Evolutionary conservation across 2,329 filamentous ascomycete species (phyloP).

Genomic region (Colletotrichum spinosum): DNA sequence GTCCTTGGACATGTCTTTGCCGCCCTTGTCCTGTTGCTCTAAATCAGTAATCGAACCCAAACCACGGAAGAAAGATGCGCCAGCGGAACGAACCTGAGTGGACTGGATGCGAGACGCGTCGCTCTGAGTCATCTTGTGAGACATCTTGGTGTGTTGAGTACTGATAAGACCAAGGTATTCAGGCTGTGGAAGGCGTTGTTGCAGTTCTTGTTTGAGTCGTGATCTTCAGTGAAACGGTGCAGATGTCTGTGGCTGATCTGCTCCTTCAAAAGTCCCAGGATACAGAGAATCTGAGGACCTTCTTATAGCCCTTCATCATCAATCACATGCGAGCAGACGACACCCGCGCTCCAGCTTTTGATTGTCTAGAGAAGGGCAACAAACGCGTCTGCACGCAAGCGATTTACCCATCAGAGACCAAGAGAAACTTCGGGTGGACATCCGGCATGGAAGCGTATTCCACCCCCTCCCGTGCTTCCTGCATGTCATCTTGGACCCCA

Average conservation of each 20-base stretch:
- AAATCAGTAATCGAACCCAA: neutral
- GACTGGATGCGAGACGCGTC: slow-evolving; percentile 11
- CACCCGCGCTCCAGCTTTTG: neutral
- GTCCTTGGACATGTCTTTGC: slow-evolving; percentile 7
- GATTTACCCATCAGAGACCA: no score
- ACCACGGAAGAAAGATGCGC: no score
- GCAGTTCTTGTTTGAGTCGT: neutral
- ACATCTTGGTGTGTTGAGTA: neutral
- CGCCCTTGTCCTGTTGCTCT: neutral
- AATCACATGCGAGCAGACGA: neutral
- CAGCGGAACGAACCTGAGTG: neutral
- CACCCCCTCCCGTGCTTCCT: no score
- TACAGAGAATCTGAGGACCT: neutral
- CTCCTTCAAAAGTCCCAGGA: neutral
- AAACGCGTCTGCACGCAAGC: neutral
- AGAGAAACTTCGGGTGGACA: no score
- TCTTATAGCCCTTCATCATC: neutral
- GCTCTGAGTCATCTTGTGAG: slow-evolving; percentile 7
- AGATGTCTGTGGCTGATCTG: neutral
- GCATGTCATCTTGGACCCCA: no score
- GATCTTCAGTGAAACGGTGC: no score
- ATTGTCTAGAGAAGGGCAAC: neutral
- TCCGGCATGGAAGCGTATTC: no score
- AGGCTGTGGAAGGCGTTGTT: neutral
- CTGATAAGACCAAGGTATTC: neutral